Percentiles rank a stretch among this genome's conserved stretches.
phyloP scores from a whole-genome alignment of 208 protist species.

The Wallacemonas sp. region DNA sequence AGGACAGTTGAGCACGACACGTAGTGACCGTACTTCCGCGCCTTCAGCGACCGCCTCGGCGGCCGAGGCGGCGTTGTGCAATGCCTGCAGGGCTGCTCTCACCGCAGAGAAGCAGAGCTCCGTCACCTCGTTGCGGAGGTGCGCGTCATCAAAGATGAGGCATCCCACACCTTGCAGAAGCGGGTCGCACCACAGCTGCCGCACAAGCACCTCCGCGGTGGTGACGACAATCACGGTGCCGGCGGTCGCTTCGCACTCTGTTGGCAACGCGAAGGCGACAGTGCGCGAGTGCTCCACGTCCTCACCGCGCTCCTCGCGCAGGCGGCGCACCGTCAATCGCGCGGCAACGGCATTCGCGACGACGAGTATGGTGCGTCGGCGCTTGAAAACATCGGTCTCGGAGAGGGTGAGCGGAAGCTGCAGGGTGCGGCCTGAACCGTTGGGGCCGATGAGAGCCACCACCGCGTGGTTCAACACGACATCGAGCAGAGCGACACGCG shows the following conservation, averaged over 20 bases:
- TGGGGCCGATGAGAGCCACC: constrained; percentile 54
- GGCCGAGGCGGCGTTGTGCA: constrained; percentile 3
- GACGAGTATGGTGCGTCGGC: constrained; percentile 66
- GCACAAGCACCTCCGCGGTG: constrained; percentile 77
- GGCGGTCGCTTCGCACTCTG: constrained; percentile 38
- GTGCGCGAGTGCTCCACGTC: constrained; percentile 33
- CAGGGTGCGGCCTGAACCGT: constrained; percentile 63
- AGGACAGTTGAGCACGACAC: constrained; percentile 68
- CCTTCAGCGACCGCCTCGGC: neutral
- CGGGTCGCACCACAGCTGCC: constrained; percentile 82
- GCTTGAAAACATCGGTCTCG: constrained; percentile 86
- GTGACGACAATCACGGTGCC: constrained; percentile 73
- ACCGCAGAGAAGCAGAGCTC: constrained; percentile 78
- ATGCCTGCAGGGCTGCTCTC: constrained; percentile 32
- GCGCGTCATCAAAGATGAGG: constrained; percentile 82
- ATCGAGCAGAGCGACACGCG: constrained; percentile 65
- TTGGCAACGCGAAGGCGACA: constrained; percentile 44
- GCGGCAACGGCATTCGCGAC: constrained; percentile 59
- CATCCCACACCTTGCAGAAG: constrained; percentile 64
- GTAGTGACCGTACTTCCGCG: constrained; percentile 20
- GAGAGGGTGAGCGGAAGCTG: constrained; percentile 78
- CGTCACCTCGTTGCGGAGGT: constrained; percentile 63
- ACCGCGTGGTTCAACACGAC: constrained; percentile 58
- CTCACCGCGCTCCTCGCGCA: constrained; percentile 88
- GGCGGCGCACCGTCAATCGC: constrained; percentile 48